phyloP scores from a whole-genome alignment of 257 asterid species.

The Forsythia suspensa region DNA sequence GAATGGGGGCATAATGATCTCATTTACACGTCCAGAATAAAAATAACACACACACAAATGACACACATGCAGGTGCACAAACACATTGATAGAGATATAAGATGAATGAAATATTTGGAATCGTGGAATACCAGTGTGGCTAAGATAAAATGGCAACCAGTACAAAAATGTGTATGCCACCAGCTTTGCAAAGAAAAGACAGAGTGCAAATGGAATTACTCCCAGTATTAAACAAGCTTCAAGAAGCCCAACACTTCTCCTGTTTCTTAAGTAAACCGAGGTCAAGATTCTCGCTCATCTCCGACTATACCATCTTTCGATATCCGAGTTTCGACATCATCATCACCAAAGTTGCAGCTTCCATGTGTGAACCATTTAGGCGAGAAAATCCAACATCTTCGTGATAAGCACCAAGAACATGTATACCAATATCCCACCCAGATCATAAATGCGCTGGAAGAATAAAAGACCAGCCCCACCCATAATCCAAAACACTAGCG shows the following conservation, averaged over 20 bases:
- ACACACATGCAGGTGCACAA: neutral
- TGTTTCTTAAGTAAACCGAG: constrained; percentile 24
- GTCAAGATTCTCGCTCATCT: constrained; percentile 16
- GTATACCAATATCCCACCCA: constrained; percentile 56
- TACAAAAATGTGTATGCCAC: constrained; percentile 89
- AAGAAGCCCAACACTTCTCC: constrained; percentile 60
- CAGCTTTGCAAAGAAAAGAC: constrained; percentile 86
- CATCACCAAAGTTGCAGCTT: constrained; percentile 6
- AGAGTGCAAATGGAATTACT: constrained; percentile 79
- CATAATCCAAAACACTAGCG: constrained; percentile 65
- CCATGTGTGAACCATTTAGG: constrained; percentile 24
- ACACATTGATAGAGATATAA: neutral
- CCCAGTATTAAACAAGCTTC: constrained; percentile 82
- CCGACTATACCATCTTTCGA: constrained; percentile 22
- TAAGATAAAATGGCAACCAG: constrained; percentile 89
- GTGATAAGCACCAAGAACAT: constrained; percentile 74
- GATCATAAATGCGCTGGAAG: constrained; percentile 53
- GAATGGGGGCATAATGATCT: too few species aligned
- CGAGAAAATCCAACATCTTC: constrained; percentile 69
- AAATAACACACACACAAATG: too few species aligned
- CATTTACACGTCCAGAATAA: too few species aligned
- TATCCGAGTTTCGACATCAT: constrained; percentile 59
- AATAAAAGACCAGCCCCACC: constrained; percentile 97
- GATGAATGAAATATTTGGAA: neutral
- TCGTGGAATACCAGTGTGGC: constrained; percentile 64